Evolutionary conservation across 768 basidiomycete genomes (phyloP).

Genomic region (Tricholoma hemisulphureum): DNA sequence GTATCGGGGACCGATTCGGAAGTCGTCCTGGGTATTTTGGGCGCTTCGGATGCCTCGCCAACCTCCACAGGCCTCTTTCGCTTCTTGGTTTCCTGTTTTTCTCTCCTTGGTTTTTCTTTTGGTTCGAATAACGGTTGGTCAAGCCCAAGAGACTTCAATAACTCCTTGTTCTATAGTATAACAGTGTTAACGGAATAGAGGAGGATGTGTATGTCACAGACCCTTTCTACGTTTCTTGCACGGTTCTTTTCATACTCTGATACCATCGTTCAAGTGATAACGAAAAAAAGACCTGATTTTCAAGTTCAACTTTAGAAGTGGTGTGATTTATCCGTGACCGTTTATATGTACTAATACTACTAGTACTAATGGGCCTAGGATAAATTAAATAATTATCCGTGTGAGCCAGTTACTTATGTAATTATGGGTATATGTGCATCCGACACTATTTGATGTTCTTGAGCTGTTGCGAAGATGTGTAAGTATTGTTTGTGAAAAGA

Average conservation of each 20-base stretch:
- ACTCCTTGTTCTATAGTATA: conserved; percentile 36
- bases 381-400: not conserved
- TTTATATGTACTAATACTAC: no score
- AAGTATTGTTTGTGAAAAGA: not conserved
- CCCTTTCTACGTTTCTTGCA: conserved; percentile 33
- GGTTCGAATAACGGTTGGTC: conserved; percentile 49
- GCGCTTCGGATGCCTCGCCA: conserved; percentile 19
- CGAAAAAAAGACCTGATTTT: not conserved
- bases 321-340: conserved; percentile 20
- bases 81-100: conserved; percentile 37
- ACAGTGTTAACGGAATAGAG: not conserved
- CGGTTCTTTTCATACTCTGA: conserved; percentile 37
- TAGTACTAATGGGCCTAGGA: no score
- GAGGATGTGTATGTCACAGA: conserved; percentile 1
- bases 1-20: conserved; percentile 15
- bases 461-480: conserved; percentile 38
- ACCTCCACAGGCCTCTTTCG: conserved; percentile 33
- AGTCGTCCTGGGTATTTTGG: conserved; percentile 34
- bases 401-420: no score
- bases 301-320: not conserved
- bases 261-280: conserved; percentile 14
- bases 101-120: conserved; percentile 37
- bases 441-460: conserved; percentile 55
- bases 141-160: conserved; percentile 45
- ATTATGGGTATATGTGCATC: not conserved